These are phyloP conservation scores for Gossypium ekmanianum DNA, from an alignment of 345 rosid species.

Conservation along the genomic window DNA sequence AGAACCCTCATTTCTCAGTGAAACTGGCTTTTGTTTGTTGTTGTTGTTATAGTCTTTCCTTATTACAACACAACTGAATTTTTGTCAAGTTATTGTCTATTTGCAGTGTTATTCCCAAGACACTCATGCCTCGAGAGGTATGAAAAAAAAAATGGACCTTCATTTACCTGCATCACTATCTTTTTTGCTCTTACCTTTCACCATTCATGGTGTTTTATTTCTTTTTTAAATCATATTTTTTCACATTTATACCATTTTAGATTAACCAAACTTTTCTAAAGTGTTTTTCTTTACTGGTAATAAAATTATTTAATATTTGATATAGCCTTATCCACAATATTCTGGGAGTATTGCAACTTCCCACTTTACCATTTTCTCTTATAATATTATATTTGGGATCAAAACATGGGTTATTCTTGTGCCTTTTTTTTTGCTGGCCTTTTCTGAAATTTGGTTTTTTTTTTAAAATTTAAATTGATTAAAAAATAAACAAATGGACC, in stretches of 20 bases:
- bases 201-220: constrained; percentile 17
- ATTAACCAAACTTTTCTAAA: neutral
- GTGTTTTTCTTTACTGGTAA: neutral
- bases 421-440: too few relatives aligned
- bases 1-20: constrained; percentile 11
- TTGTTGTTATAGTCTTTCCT: constrained; percentile 8
- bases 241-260: neutral
- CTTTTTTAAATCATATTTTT: constrained; percentile 27
- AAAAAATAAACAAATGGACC: neutral
- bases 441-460: too few relatives aligned
- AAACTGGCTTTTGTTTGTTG: constrained; percentile 21
- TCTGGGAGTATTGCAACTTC: too few relatives aligned
- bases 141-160: constrained; percentile 35
- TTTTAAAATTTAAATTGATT: too few relatives aligned
- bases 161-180: constrained; percentile 5
- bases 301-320: neutral
- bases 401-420: too few relatives aligned
- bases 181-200: constrained; percentile 8
- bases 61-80: constrained; percentile 25
- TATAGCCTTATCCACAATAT: too few relatives aligned
- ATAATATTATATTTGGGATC: too few relatives aligned
- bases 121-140: constrained; percentile 99
- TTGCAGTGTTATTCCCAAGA: constrained; percentile 98
- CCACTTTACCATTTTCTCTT: too few relatives aligned
- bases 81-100: constrained; percentile 72